phyloP scores from a whole-genome alignment of 768 basidiomycete genomes.

The Panaeolus cyanescens region DNA sequence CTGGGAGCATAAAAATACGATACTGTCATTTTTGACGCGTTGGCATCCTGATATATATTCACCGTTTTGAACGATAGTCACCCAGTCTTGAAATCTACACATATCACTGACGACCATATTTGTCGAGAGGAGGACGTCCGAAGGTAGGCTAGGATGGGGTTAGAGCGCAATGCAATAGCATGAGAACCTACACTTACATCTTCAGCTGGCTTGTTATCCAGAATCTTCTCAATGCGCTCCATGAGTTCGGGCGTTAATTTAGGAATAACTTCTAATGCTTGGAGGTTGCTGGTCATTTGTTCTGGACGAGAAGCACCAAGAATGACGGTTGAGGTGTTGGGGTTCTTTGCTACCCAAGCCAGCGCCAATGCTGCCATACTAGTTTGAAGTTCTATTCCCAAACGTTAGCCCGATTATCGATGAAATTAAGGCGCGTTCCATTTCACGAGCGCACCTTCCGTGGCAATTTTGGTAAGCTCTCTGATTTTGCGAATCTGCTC shows the following conservation, averaged over 20 bases:
- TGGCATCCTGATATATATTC: too few relatives aligned
- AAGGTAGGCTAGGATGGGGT: neutral
- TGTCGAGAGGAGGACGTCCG: neutral
- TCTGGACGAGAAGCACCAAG: constrained; percentile 67
- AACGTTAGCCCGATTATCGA: neutral
- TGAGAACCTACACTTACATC: constrained; percentile 33
- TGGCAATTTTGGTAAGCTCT: constrained; percentile 65
- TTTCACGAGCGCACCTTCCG: constrained; percentile 37
- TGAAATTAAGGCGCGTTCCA: neutral
- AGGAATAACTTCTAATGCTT: constrained; percentile 71
- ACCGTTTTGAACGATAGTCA: too few relatives aligned
- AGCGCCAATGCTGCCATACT: constrained; percentile 68
- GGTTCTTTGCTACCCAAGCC: constrained; percentile 75
- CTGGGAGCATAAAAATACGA: too few relatives aligned
- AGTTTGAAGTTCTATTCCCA: constrained; percentile 38
- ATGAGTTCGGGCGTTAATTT: constrained; percentile 71
- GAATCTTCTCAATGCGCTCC: constrained; percentile 67
- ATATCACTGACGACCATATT: neutral
- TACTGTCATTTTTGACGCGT: too few relatives aligned
- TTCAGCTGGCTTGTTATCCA: constrained; percentile 51
- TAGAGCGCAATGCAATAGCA: neutral
- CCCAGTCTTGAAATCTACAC: constrained; percentile 1
- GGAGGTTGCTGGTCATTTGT: constrained; percentile 68
- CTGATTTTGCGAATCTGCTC: constrained; percentile 71
- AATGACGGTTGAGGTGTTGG: constrained; percentile 69